Evolutionary conservation across 768 basidiomycete species (phyloP), one percentile per base, ranked within the genome.

Genomic region (Boletus coccyginus): DNA sequence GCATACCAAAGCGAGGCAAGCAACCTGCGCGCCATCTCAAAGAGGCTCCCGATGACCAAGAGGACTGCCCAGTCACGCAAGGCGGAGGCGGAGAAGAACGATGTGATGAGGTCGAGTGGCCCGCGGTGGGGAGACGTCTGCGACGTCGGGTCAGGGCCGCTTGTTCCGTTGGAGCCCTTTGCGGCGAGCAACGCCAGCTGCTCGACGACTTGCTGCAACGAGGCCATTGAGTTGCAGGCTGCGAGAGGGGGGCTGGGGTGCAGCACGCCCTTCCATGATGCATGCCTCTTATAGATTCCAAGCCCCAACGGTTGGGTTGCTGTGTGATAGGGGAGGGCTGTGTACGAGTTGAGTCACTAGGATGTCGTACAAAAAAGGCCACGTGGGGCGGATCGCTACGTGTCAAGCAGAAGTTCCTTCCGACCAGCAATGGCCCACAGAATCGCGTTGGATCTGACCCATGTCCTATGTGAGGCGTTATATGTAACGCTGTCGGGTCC

Each of bases 21-120:
- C 12, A 78, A 24, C 7, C 86, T 80, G 9, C 88, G 81, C 36
- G 75, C 74, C 0, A 76, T 79, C 65, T 89, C 89, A 44, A 91
- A 65, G 32, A 79, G 59, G 16, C 84, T 81, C 49, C 89, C 88
- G 36, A 89, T 69, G 21, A 85, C 64, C 50, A 88, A 62, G 53
- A 91, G 74, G 61, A 87, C 81, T 7, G 82, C 55, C 82, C 87
- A 88, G 63, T 90, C 86, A 13, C 76, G 71, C 29, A 87, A 63
- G 13, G 82, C 85, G 17, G 79, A 74, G 46, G 79, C 74, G 1
- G 85, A 84, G 53, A 83, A 71, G 33, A 82, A 49, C 2, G 81
- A 72, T 8, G 75, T 57, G 13, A 76, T 14, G 50, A 70, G 59
- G 11, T 57, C 63, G 27, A 72, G 2, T 13, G 68, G 68, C 7